A percentile compares a stretch with the other conserved stretches of the same genome.
Conservation (phyloP, 352 stramenopile genomes). For the Phytophthora litchii region DNA sequence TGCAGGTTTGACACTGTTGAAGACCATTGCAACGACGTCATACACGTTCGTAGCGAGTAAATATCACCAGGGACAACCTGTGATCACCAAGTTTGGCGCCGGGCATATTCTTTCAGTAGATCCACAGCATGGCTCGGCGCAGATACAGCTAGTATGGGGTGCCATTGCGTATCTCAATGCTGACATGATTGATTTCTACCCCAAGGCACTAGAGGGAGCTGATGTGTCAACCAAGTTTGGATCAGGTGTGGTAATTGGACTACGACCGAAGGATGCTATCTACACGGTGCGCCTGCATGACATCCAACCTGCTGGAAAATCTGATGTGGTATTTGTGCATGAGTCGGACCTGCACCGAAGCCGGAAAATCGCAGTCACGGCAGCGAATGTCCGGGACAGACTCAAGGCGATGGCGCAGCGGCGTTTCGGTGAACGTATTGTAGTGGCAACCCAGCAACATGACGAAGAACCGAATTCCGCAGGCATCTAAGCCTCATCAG, state of each 20-base stretch:
- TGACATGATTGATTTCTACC: constrained; percentile 70
- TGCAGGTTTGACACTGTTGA: constrained; percentile 53
- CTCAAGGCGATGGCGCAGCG: constrained; percentile 50
- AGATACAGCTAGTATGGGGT: constrained; percentile 72
- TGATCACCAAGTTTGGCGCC: constrained; percentile 72
- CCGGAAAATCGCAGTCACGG: constrained; percentile 44
- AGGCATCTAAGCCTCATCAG: constrained; percentile 44
- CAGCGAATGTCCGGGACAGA: constrained; percentile 61
- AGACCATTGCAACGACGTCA: constrained; percentile 69
- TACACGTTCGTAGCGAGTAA: constrained; percentile 71
- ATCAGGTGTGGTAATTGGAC: constrained; percentile 58
- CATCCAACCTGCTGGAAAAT: constrained; percentile 46
- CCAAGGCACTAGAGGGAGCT: constrained; percentile 75
- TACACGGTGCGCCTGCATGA: constrained; percentile 77
- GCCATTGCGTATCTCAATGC: constrained; percentile 60
- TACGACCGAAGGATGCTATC: constrained; percentile 70
- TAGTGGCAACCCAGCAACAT: constrained; percentile 41
- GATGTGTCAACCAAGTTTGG: constrained; percentile 84
- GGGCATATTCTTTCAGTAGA: constrained; percentile 66
- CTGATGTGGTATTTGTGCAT: constrained; percentile 73
- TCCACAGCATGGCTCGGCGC: constrained; percentile 48
- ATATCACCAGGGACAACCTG: constrained; percentile 74
- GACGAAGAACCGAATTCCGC: constrained; percentile 57
- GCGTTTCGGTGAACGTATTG: constrained; percentile 48
- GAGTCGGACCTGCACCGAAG: constrained; percentile 67